Conservation (phyloP, 108 stramenopile species). For the Cyclotella sp. region DNA sequence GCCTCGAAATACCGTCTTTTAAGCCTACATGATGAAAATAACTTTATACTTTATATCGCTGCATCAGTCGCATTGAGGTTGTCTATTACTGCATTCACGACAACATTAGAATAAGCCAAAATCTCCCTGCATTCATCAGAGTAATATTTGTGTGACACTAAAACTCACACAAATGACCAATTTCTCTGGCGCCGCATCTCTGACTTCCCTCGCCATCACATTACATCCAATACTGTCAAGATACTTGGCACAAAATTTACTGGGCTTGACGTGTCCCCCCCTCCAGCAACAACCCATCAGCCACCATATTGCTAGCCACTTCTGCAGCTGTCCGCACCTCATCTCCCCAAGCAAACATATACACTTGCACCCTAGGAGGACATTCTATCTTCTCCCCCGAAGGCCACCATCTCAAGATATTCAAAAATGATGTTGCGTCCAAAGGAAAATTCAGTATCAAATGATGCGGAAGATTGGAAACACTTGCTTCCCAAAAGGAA, state of each 20-base stretch:
- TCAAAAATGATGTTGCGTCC: conserved; percentile 67
- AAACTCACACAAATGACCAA: conserved; percentile 88
- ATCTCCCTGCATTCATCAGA: conserved; percentile 82
- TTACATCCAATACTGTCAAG: conserved; percentile 72
- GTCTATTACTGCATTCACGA: not conserved
- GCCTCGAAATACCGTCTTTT: not conserved
- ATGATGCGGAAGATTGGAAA: conserved; percentile 70
- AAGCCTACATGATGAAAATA: not conserved
- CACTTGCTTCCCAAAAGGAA: conserved; percentile 1
- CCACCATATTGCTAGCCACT: conserved; percentile 72
- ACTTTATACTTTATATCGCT: too few relatives aligned
- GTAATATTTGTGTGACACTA: conserved; percentile 62
- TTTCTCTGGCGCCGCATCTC: conserved; percentile 90
- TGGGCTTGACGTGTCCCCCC: conserved; percentile 48
- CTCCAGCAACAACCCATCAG: conserved; percentile 66
- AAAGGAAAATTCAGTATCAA: conserved; percentile 85
- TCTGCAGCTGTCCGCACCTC: conserved; percentile 53
- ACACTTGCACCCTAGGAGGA: conserved; percentile 64
- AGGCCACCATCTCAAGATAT: conserved; percentile 83
- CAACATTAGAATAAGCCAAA: conserved; percentile 30
- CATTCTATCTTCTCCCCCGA: conserved; percentile 29
- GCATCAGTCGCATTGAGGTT: not conserved
- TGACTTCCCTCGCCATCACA: conserved; percentile 67
- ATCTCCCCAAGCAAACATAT: conserved; percentile 77
- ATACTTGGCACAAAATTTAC: conserved; percentile 59